A percentile compares a stretch with the other conserved stretches of the same genome.
Conservation (phyloP, 148 eudicot genomes). For the Talinum fruticosum region DNA sequence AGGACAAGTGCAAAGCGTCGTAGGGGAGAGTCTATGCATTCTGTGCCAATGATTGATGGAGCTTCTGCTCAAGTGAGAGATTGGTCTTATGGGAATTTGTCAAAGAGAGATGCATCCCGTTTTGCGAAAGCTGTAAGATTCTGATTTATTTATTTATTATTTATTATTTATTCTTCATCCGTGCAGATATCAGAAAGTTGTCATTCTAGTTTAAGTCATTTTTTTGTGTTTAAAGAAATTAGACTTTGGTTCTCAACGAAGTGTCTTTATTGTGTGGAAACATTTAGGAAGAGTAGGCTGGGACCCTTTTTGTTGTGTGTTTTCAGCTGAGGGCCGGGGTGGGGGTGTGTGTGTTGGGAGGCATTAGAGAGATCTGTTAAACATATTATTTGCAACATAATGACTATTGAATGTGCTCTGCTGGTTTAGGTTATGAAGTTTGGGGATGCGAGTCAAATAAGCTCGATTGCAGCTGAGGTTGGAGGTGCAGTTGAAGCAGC, state of each 20-base stretch:
- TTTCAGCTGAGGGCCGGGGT: background rate
- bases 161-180: background rate
- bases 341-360: background rate
- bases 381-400: too few species aligned
- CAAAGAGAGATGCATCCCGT: constrained; percentile 97
- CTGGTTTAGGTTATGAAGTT: constrained; percentile 81
- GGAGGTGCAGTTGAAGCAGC: constrained; percentile 92
- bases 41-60: constrained; percentile 77
- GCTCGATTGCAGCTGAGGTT: constrained; percentile 76
- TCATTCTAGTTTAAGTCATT: background rate
- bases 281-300: background rate
- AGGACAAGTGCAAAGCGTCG: constrained; percentile 68
- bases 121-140: constrained; percentile 79
- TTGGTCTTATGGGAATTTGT: constrained; percentile 89
- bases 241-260: background rate
- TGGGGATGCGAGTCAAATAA: constrained; percentile 84
- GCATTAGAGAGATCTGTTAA: background rate
- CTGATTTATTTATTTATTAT: background rate
- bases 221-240: background rate
- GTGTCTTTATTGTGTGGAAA: background rate
- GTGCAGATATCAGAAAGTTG: background rate
- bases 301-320: background rate
- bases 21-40: constrained; percentile 59
- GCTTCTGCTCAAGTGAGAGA: constrained; percentile 92
- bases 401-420: background rate